Evolutionary conservation across 441 rosid species (phyloP).

Genomic region (Dalechampia spathulata): DNA sequence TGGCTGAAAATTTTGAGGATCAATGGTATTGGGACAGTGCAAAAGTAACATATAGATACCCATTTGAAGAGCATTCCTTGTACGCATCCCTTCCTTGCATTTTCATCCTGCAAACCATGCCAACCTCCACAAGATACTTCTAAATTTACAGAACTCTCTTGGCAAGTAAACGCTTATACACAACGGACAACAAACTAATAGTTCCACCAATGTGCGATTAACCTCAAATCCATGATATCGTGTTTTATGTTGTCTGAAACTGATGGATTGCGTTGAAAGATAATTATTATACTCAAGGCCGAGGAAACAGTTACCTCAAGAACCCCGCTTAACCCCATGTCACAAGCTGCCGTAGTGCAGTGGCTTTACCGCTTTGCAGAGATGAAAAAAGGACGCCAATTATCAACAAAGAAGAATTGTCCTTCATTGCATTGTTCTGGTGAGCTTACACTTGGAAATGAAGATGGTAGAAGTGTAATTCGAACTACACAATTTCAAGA

Average conservation of each 20-base stretch:
- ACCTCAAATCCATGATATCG: constrained; percentile 15
- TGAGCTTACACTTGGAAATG: constrained; percentile 89
- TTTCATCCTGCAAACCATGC: constrained; percentile 2
- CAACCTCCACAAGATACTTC: neutral
- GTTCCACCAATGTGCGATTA: constrained; percentile 10
- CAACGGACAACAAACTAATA: constrained; percentile 6
- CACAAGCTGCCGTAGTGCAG: constrained; percentile 9
- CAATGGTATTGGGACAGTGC: neutral
- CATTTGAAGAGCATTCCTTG: neutral
- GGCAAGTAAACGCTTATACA: constrained; percentile 12
- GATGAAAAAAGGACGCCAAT: neutral
- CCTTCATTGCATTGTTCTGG: constrained; percentile 62
- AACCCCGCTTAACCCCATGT: constrained; percentile 5
- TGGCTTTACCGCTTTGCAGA: constrained; percentile 7
- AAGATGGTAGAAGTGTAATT: constrained; percentile 63
- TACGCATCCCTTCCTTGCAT: neutral
- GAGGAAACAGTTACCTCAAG: constrained; percentile 6
- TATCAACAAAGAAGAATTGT: constrained; percentile 13
- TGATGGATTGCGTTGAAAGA: constrained; percentile 5
- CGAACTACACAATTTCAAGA: constrained; percentile 73
- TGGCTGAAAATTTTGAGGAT: no score
- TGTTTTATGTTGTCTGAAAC: constrained; percentile 11
- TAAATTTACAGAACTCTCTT: constrained; percentile 2
- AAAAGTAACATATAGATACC: neutral
- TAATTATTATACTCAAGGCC: constrained; percentile 16